Conservation (phyloP, 2,329 filamentous ascomycete species). For the Purpureocillium takamizusanense region DNA sequence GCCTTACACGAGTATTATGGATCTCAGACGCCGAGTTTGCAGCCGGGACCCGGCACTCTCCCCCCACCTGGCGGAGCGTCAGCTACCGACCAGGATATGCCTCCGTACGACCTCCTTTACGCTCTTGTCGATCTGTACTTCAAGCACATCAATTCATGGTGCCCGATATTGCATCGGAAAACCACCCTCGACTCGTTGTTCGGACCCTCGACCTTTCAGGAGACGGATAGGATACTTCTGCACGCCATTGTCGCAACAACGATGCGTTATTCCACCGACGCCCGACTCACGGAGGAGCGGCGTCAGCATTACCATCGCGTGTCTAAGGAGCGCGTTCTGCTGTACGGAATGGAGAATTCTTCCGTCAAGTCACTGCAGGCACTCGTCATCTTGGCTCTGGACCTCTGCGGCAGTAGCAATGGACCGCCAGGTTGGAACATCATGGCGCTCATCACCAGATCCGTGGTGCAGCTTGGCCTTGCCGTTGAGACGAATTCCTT, state of each 20-base stretch:
- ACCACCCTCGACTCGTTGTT: constrained; percentile 77
- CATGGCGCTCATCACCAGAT: constrained; percentile 78
- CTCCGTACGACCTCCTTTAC: constrained; percentile 67
- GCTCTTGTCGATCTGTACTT: constrained; percentile 69
- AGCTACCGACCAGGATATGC: constrained; percentile 52
- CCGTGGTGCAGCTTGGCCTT: constrained; percentile 79
- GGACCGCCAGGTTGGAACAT: constrained; percentile 90
- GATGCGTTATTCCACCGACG: constrained; percentile 72
- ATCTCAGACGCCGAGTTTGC: constrained; percentile 24
- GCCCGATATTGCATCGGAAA: constrained; percentile 80
- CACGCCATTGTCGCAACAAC: constrained; percentile 87
- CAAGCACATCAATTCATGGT: constrained; percentile 75
- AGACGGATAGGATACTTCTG: constrained; percentile 72
- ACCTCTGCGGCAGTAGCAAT: constrained; percentile 78
- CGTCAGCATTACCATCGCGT: constrained; percentile 67
- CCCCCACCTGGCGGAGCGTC: constrained; percentile 48
- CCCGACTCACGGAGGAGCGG: constrained; percentile 62
- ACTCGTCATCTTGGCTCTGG: constrained; percentile 75
- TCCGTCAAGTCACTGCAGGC: constrained; percentile 84
- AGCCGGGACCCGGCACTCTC: neutral
- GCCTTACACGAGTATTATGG: constrained; percentile 42
- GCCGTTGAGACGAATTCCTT: constrained; percentile 76
- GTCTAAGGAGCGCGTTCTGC: constrained; percentile 76
- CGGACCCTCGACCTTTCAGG: constrained; percentile 64
- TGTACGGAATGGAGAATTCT: constrained; percentile 84